Evolutionary conservation across 2,329 filamentous ascomycete species (phyloP), one percentile per base, ranked within the genome.

Genomic region (Diplodia scrobiculata): DNA sequence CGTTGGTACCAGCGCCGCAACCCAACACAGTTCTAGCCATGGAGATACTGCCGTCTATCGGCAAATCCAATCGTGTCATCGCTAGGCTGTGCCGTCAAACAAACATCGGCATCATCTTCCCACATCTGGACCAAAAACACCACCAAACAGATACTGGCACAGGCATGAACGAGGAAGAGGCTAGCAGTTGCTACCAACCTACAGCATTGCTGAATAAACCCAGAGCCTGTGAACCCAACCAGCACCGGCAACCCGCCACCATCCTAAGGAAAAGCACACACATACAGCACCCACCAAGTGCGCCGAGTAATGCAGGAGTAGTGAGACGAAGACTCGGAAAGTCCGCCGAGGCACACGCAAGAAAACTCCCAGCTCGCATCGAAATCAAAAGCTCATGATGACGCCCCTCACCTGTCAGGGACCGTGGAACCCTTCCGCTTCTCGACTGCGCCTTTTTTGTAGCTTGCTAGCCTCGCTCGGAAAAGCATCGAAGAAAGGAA

Each of bases 221-320:
- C 45, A 38, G 45, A 63, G 59, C 59, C 58, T 27, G 52, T 45
- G 41, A 62, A 62, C 29, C 38, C 45, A 11, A 45, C 60, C 60
- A 63, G 60, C 60, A 63, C 60, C 60, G 34, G 47, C 25, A 52
- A 41, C 47, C 60, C 60, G 48, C 50, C 60, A 53, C 50, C 60
- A 53, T 21, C 50, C 48, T 29, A 52, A 63, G 52, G 21, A 34
- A 63, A 63, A 63, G 59, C 59, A 63, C 59, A 52, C 55, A 52
- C 55, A 25, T 32, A 50, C 58, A 62, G 58, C 58, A 55, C 41
- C 53, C 51, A 27, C 52, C 63, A 53, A 50, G 63, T 65, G 53
- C 64, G 64, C 64, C 64, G 63, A 52, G 32, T 47, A 66, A 66
- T 66, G 64, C 64, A 60, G 54, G 64, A 66, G 64, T 58, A 41